phyloP scores from a whole-genome alignment of 116 monocot genomes.

The Trichopus zeylanicus region DNA sequence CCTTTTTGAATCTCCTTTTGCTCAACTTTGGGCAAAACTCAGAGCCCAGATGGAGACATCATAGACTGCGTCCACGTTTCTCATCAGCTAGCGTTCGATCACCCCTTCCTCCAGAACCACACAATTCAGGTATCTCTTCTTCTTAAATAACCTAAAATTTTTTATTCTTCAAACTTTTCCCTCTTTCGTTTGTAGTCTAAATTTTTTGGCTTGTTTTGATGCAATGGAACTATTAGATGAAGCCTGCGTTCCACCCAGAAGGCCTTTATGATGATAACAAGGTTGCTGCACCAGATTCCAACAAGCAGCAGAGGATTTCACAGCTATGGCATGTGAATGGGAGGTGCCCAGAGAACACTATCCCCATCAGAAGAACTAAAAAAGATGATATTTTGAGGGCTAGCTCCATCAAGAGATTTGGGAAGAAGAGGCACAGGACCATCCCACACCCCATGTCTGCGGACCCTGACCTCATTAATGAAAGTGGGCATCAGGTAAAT shows the following conservation, averaged over 20 bases:
- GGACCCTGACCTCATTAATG: slow-evolving; percentile 37
- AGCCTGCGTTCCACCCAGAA: slow-evolving; percentile 43
- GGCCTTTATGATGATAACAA: slow-evolving; percentile 25
- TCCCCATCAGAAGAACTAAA: slow-evolving; percentile 46
- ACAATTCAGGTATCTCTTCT: slow-evolving; percentile 45
- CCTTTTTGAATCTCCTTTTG: no score
- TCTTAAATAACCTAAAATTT: slow-evolving; percentile 4
- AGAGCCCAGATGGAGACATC: slow-evolving; percentile 73
- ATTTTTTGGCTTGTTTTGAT: no score
- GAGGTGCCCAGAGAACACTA: slow-evolving; percentile 38
- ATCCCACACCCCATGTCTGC: slow-evolving; percentile 30
- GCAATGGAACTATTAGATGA: slow-evolving; percentile 16
- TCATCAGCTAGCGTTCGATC: slow-evolving; percentile 63
- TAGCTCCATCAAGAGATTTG: slow-evolving; percentile 32
- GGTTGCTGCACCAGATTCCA: slow-evolving; percentile 9
- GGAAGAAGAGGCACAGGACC: slow-evolving; percentile 34
- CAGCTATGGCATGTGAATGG: slow-evolving; percentile 51
- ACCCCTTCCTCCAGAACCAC: slow-evolving; percentile 62
- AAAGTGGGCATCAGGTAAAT: slow-evolving; percentile 47
- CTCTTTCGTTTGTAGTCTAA: no score
- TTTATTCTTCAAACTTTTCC: no score
- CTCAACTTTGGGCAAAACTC: no score
- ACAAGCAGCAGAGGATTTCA: slow-evolving; percentile 4
- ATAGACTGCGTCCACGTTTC: slow-evolving; percentile 62
- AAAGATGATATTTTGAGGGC: slow-evolving; percentile 35